A percentile compares a stretch with the other conserved stretches of the same genome.
Evolutionary conservation across 2,329 filamentous ascomycete genomes (phyloP).

Genomic region (Allantophomopsis lycopodina): DNA sequence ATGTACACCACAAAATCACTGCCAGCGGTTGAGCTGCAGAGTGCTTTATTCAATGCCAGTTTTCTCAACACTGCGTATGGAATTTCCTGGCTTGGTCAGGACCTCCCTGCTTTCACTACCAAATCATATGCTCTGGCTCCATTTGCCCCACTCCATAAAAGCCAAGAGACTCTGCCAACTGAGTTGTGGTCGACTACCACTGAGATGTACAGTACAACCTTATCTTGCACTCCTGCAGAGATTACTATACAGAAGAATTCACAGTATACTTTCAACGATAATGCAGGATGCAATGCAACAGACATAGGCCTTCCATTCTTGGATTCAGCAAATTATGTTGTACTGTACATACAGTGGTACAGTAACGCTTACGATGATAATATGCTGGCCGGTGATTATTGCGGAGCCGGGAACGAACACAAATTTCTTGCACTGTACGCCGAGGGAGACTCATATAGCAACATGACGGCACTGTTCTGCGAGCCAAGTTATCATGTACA

Average conservation of each 20-base stretch:
- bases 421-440: slow-evolving; percentile 24
- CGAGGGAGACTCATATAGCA: slow-evolving; percentile 1
- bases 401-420: slow-evolving; percentile 18
- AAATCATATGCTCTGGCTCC: slow-evolving; percentile 27
- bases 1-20: slow-evolving; percentile 14
- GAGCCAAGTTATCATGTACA: slow-evolving; percentile 30
- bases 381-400: slow-evolving; percentile 20
- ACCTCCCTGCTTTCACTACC: slow-evolving; percentile 27
- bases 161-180: neutral
- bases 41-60: slow-evolving; percentile 15
- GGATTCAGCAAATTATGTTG: slow-evolving; percentile 11
- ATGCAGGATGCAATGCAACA: slow-evolving; percentile 21
- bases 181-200: slow-evolving; percentile 13
- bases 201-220: slow-evolving; percentile 20
- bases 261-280: slow-evolving; percentile 21
- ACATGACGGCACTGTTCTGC: slow-evolving; percentile 27
- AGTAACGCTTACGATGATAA: slow-evolving; percentile 18
- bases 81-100: slow-evolving; percentile 30
- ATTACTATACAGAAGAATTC: neutral
- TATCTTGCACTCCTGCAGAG: slow-evolving; percentile 22
- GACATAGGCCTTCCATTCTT: slow-evolving; percentile 3
- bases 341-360: slow-evolving; percentile 29
- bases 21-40: slow-evolving; percentile 17
- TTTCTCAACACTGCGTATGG: slow-evolving; percentile 31
- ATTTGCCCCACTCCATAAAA: slow-evolving; percentile 18